Evolutionary conservation across 306 rosid genomes (phyloP), one percentile per base, ranked within the genome.

Genomic region (Benincasa hispida): DNA sequence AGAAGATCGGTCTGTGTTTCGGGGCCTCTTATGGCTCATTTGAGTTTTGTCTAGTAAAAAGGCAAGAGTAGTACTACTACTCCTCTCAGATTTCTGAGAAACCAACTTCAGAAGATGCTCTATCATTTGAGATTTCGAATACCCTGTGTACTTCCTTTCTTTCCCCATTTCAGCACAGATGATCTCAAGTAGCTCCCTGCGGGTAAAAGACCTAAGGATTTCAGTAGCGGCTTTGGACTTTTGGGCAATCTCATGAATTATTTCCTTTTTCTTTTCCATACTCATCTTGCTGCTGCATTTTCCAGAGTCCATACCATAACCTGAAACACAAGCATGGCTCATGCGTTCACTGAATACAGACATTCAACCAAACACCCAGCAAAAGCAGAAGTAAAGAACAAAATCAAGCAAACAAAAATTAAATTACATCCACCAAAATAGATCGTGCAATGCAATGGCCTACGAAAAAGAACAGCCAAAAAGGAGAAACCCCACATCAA

Each of bases 61-160:
- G 61, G 82, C 72, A 72, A 54, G 50, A 39, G 77, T 53, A 48
- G 18, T 4, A 4, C 57, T 45, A 4, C 57, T 51, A 27, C 80
- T 80, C 66, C 39, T 32, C 83, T 84, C 85, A 30, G 95, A 77
- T 74, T 87, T 84, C 86, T 84, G 87, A 24, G 92, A 87, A 62
- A 91, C 81, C 58, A 90, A 73, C 84, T 82, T 89, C 39, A 93
- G 86, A 81, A 93, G 96, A 61, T 85, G 80, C 51, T 87, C 87
- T 68, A 93, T 91, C 96, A 93, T 90, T 79, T 87, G 89, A 77
- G 77, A 37, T 86, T 93, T 93, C 0, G 93, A 78, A 75, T 91
- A 90, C 75, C 98, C 97, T 1, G 90, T 88, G 89, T 89, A 89
- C 87, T 93, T 93, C 84, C 93, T 91, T 83, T 89, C 97, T 76